Base-by-base conservation (phyloP, 768 basidiomycete genomes). In the Podaxis carcinomalis region DNA sequence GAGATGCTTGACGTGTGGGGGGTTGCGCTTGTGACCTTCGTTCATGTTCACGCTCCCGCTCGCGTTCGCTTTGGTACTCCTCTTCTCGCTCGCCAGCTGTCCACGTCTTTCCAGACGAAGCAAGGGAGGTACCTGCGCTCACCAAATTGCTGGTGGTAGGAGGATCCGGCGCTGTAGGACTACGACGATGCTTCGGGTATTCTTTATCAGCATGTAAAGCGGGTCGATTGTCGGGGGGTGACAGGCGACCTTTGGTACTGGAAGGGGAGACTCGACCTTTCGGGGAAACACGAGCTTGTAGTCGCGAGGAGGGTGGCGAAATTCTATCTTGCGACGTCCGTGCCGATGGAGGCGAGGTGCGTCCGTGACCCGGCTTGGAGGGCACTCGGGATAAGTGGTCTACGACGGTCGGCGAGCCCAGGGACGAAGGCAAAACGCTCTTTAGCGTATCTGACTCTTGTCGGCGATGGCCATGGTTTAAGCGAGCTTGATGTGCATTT, bases 401-500 rank as follows among this genome's bases (percentile, higher is more conserved):
- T 21, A 84, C 76, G 3, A 79, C 78, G 0, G 88, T 87, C 1
- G 88, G 88, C 9, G 82, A 82, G n/a, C 75, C 69, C 36, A 73
- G 50, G 9, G 74, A 73, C 16, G 74, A 73, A 19, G 77, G 76
- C 13, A 74, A 70, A 5, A 81, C 49, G 35, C 66, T 68, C 11
- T 87, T 88, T 28, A 91, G 74, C 0, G 90, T 92, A 63, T 93
- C 90, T 0, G 90, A 92, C 60, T 92, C 90, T 27, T 84, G 82
- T 53, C 90, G 84, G 66, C 77, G 80, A 68, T 92, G 90, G 1
- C 70, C 73, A 65, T 79, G 76, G 64, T 62, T 63, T 63, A 57
- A 74, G 6, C 13, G 68, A 19, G 47, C 66, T 64, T 68, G 68
- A 64, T 63, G 68, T 6, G 62, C 60, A 21, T 54, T 65, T 44